Percentiles rank a stretch among this genome's conserved stretches.
These are phyloP conservation scores for Agrocybe praecox DNA, from an alignment of 768 basidiomycete genomes.

Conservation along the genomic window DNA sequence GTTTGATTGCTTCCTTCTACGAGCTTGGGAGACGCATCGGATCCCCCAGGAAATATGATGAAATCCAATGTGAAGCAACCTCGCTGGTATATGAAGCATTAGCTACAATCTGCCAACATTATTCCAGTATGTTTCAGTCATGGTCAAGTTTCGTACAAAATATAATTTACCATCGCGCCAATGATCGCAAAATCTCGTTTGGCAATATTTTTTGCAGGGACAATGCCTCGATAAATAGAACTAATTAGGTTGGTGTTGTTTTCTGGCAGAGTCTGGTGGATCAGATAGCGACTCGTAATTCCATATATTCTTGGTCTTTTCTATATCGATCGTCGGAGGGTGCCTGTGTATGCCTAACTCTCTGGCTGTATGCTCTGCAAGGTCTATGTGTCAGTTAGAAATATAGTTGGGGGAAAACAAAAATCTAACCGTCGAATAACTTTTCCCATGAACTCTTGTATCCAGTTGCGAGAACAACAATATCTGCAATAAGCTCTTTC, in stretches of 20 bases:
- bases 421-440: slow-evolving; percentile 30
- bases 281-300: slow-evolving; percentile 38
- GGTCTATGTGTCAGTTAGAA: background rate
- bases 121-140: background rate
- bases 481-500: slow-evolving; percentile 39
- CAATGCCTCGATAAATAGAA: slow-evolving; percentile 60
- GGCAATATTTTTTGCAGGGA: slow-evolving; percentile 60
- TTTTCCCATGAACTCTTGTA: slow-evolving; percentile 58
- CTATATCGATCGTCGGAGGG: slow-evolving; percentile 19
- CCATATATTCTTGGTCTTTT: slow-evolving; percentile 29
- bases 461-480: slow-evolving; percentile 60
- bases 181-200: slow-evolving; percentile 65
- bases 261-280: slow-evolving; percentile 37
- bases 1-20: slow-evolving; percentile 43
- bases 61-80: slow-evolving; percentile 64
- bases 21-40: slow-evolving; percentile 49
- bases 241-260: slow-evolving; percentile 36
- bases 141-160: too few relatives aligned
- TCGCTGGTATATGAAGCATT: slow-evolving; percentile 59
- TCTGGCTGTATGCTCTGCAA: slow-evolving; percentile 46
- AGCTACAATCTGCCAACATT: slow-evolving; percentile 50
- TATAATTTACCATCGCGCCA: slow-evolving; percentile 53
- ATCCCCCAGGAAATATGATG: slow-evolving; percentile 61
- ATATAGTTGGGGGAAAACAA: background rate
- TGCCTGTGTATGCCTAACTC: slow-evolving; percentile 52